phyloP scores from a whole-genome alignment of 768 basidiomycete species.

The Calocybe indica region DNA sequence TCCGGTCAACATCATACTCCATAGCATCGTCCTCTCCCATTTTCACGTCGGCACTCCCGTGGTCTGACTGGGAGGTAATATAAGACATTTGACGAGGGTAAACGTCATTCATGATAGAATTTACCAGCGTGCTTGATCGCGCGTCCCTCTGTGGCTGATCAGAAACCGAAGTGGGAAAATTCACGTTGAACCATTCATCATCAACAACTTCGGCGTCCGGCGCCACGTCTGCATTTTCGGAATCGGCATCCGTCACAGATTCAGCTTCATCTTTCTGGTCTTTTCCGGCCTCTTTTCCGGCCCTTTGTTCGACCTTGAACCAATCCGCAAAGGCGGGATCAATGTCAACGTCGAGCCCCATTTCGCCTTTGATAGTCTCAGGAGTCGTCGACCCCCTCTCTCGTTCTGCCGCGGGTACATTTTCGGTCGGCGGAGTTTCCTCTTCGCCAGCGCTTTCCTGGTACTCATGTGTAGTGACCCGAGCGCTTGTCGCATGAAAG shows the following conservation, averaged over 20 bases:
- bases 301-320: constrained; percentile 47
- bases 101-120: background rate
- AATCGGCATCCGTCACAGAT: constrained; percentile 62
- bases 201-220: constrained; percentile 21
- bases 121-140: constrained; percentile 5
- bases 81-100: background rate
- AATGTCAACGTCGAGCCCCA: constrained; percentile 20
- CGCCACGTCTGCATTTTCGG: constrained; percentile 57
- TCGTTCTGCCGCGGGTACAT: no score
- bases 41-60: constrained; percentile 26
- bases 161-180: constrained; percentile 2
- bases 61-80: background rate
- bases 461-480: constrained; percentile 49
- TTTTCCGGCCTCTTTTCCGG: constrained; percentile 14
- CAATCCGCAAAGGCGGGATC: constrained; percentile 54
- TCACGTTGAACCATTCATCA: constrained; percentile 36
- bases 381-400: no score
- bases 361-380: constrained; percentile 11
- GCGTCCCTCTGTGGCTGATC: constrained; percentile 3
- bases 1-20: constrained; percentile 73
- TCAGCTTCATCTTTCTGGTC: constrained; percentile 33
- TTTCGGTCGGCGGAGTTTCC: constrained; percentile 10
- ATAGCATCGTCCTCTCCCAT: constrained; percentile 77
- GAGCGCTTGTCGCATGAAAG: constrained; percentile 60
- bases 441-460: constrained; percentile 33